Base-by-base conservation (phyloP, 2,329 filamentous ascomycete species). In the Diatrype stigma region DNA sequence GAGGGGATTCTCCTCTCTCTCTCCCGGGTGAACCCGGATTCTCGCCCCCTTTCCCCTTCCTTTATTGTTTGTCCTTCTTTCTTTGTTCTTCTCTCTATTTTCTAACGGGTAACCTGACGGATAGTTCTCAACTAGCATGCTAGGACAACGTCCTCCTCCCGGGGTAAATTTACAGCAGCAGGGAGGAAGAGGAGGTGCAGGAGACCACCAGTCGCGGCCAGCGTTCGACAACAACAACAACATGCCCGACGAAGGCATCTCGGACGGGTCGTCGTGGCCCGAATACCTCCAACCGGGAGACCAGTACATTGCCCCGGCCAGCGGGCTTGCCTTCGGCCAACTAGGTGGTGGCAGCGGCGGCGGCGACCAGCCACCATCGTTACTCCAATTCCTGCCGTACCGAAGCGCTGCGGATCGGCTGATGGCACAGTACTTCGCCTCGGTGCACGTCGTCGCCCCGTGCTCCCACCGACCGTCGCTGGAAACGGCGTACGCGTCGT, bases 381-480 rank as follows among this genome's bases (percentile, higher is more conserved):
- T 89, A 7, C 71, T 84, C 47, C 75, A 82, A 28, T 82, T 85
- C 55, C 69, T 90, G 7, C 87, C 86, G 0, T 73, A 78, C 3
- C 76, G 75, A 51, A 63, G 69, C 11, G 73, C 79, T 3, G 81
- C 83, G 3, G 82, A 89, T 64, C 74, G 75, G 34, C 72, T 92
- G 2, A 73, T 89, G 42, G 70, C 77, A 42, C 84, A 86, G 51
- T 91, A 91, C 60, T 87, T 86, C 66, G 63, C 74, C 23, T 79
- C 80, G 16, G 87, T 90, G 14, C 85, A 91, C 63, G 78, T 82
- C 2, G 76, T 91, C 49, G 83, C 84, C 22, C 78, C 82, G n/a
- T 79, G 82, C 35, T 74, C 89, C 1, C 87, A 91, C 63, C 75
- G 80, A 21, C 82, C 84, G 1, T 82, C 82, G 0, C 86, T 91